Evolutionary conservation across 1,139 yeast species (phyloP), one percentile per base, ranked within the genome.

Genomic region (Pichia sp.): DNA sequence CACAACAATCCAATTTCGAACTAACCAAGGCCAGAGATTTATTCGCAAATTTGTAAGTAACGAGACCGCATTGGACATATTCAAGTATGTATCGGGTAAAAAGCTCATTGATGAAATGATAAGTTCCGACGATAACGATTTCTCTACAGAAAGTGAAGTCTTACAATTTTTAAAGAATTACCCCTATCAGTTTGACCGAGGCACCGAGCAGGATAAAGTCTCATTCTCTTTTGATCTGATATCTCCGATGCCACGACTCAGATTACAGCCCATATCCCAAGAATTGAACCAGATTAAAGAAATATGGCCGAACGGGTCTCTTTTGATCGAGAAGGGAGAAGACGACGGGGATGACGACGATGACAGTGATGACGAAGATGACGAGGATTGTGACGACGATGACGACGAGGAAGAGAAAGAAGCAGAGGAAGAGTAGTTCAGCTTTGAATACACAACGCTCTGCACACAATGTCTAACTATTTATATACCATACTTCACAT

Each of bases 261-360:
- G 75, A 41, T 62, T 84, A 17, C 64, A 65, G 2, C 73, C 74
- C 1, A 62, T 66, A 8, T 45, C 60, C 6, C 61, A 59, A 1
- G 41, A 57, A 4, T 71, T 85, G 17, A 63, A 67, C 34, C 78
- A 81, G 40, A 80, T 77, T 46, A 71, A 71, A 33, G 73, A 73
- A 4, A 67, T 85, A 2, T 84, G 80, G 78, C 91, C 90, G 1
- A 81, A 79, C 56, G 91, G 90, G 3, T 82, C 78, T 53, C 65
- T 84, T 44, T 68, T 84, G 6, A 79, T 83, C 46, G 87, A 83
- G 62, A 67, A 64, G 20, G 59, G 66, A 12, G 72, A 69, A 3
- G 69, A 64, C 9, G 72, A 68, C 5, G 71, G 67, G 12, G 74
- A 70, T 0, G 71, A 66, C 1, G 68, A 63, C 0, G 71, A 66